Evolutionary conservation across 225 moss, liverwort and hornwort species (phyloP).

Genomic region (Rhytidiadelphus loreus): DNA sequence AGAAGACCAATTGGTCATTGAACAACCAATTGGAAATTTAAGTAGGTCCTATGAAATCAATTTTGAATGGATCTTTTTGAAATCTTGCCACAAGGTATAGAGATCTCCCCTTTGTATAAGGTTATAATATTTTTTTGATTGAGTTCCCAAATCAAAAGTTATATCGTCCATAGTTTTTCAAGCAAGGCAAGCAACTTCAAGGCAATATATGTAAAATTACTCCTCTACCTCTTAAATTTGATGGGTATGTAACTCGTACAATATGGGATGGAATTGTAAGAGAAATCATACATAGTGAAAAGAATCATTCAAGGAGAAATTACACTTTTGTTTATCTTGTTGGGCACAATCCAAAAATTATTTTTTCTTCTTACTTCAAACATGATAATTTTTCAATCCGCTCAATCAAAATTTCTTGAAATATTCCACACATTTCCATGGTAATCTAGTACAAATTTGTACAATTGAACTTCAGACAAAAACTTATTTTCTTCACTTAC

Average conservation of each 20-base stretch:
- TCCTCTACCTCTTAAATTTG: background rate
- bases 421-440: background rate
- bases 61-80: background rate
- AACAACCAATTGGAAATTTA: background rate
- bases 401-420: background rate
- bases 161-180: rapidly evolving
- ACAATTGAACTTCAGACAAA: background rate
- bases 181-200: rapidly evolving
- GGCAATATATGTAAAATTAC: rapidly evolving
- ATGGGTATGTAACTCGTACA: rapidly evolving
- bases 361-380: background rate
- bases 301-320: background rate
- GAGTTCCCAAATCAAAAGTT: rapidly evolving
- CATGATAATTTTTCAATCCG: rapidly evolving
- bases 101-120: rapidly evolving
- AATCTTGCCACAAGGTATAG: rapidly evolving
- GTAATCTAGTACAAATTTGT: background rate
- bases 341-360: rapidly evolving
- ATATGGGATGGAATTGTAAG: background rate
- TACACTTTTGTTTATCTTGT: rapidly evolving
- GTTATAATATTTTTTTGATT: background rate
- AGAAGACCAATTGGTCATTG: background rate
- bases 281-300: background rate
- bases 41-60: background rate
- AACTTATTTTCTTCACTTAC: background rate